Conservation (phyloP, 345 rosid species). For the Combretum micranthum region DNA sequence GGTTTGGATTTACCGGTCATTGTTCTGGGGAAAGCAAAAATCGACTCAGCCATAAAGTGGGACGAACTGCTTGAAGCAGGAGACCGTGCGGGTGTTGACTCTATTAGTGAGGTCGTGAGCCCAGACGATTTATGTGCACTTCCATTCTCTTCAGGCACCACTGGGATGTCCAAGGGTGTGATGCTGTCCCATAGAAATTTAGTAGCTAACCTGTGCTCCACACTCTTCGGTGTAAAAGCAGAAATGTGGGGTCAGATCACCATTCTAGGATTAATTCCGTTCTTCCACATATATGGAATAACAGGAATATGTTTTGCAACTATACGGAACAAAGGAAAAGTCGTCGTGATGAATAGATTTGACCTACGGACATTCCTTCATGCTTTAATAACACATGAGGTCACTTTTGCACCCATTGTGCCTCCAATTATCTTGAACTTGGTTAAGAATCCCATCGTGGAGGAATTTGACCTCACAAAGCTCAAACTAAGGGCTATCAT, state of each 20-base stretch:
- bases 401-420: constrained; percentile 83
- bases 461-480: constrained; percentile 73
- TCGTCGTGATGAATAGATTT: constrained; percentile 68
- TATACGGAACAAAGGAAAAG: constrained; percentile 81
- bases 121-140: constrained; percentile 84
- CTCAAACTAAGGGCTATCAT: constrained; percentile 70
- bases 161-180: constrained; percentile 87
- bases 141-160: constrained; percentile 97
- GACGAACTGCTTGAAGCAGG: constrained; percentile 71
- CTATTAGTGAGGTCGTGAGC: constrained; percentile 24
- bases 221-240: constrained; percentile 61
- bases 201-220: constrained; percentile 82
- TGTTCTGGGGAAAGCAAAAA: constrained; percentile 41
- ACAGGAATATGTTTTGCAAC: constrained; percentile 86
- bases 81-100: constrained; percentile 33
- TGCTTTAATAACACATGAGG: constrained; percentile 63
- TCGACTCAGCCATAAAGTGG: constrained; percentile 62
- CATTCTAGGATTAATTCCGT: constrained; percentile 71
- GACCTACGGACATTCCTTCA: constrained; percentile 67
- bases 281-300: constrained; percentile 88
- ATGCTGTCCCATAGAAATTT: constrained; percentile 81
- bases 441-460: constrained; percentile 80
- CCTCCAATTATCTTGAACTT: constrained; percentile 74
- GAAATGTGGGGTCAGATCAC: constrained; percentile 71
- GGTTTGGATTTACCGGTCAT: constrained; percentile 45